Conservation (phyloP, 2,329 filamentous ascomycete species). For the Tolypocladium endophyticum region DNA sequence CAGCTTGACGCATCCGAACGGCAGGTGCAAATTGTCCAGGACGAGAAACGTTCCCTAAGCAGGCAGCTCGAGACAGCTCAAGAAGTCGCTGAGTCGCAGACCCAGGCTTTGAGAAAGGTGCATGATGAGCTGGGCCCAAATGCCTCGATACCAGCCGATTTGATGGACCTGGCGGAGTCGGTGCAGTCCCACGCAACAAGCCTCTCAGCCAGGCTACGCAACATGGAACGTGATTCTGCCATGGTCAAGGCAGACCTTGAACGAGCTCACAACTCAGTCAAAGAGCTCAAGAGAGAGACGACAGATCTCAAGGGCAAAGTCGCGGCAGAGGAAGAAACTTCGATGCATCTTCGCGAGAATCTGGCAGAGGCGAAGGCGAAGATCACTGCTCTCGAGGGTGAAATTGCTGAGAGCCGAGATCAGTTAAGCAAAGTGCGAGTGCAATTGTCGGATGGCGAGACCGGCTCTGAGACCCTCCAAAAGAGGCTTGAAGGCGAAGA, state of each 20-base stretch:
- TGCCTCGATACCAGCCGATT: constrained; percentile 42
- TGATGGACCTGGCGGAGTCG: constrained; percentile 47
- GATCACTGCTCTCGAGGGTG: constrained; percentile 41
- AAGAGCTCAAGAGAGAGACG: constrained; percentile 47
- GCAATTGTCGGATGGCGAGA: constrained; percentile 73
- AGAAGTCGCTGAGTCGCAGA: constrained; percentile 39
- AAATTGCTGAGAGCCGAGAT: constrained; percentile 53
- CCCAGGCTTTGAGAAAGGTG: constrained; percentile 45
- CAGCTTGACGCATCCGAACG: constrained; percentile 47
- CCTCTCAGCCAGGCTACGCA: constrained; percentile 47
- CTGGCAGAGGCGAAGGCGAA: constrained; percentile 44
- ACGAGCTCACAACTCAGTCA: constrained; percentile 41
- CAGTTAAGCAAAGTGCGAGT: constrained; percentile 59
- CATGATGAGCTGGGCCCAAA: constrained; percentile 47
- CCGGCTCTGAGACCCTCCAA: constrained; percentile 67
- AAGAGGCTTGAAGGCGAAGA: constrained; percentile 70
- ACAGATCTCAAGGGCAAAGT: constrained; percentile 41
- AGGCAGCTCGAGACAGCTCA: constrained; percentile 40
- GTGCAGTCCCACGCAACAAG: constrained; percentile 48
- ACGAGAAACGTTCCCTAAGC: constrained; percentile 40
- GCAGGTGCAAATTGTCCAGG: constrained; percentile 43
- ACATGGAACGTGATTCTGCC: constrained; percentile 47
- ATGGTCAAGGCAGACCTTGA: constrained; percentile 55
- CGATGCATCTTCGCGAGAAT: constrained; percentile 42
- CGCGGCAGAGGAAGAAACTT: constrained; percentile 38